Conservation (phyloP, 805 yeast species). For the Candida anglica region DNA sequence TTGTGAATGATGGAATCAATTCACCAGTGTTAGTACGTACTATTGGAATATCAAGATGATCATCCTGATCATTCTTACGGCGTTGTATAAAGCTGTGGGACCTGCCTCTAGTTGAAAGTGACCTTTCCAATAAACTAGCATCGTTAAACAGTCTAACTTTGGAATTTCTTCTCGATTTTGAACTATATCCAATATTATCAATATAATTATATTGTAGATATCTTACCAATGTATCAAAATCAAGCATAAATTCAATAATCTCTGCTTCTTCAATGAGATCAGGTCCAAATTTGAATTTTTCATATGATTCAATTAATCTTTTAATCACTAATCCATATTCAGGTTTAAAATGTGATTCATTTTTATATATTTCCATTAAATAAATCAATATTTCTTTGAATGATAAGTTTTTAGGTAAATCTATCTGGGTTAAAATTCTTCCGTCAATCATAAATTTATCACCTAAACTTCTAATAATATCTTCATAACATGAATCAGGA, state of each 20-base stretch:
- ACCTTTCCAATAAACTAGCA: not conserved
- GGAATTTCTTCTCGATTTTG: not conserved
- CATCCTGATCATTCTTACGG: not conserved
- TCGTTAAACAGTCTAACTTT: not conserved
- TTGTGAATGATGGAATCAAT: too few species aligned
- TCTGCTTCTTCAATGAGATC: conserved; percentile 53
- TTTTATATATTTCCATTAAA: conserved; percentile 17
- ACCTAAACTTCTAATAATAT: conserved; percentile 56
- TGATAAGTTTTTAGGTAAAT: conserved; percentile 35
- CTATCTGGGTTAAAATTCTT: conserved; percentile 28
- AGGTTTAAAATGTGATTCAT: conserved; percentile 5
- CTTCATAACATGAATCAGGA: conserved; percentile 40
- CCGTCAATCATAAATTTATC: conserved; percentile 53
- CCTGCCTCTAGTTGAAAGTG: not conserved
- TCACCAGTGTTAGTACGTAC: too few species aligned
- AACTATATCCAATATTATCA: not conserved
- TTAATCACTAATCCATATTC: conserved; percentile 11
- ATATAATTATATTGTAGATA: conserved; percentile 1
- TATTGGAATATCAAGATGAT: not conserved
- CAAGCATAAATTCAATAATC: conserved; percentile 55
- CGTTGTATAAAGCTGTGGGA: not conserved
- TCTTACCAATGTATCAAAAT: conserved; percentile 15
- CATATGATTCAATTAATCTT: conserved; percentile 50
- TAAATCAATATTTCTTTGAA: conserved; percentile 40
- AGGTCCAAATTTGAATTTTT: conserved; percentile 64